phyloP scores from a whole-genome alignment of 2,329 filamentous ascomycete species.

The Ophiostoma tasmaniense region DNA sequence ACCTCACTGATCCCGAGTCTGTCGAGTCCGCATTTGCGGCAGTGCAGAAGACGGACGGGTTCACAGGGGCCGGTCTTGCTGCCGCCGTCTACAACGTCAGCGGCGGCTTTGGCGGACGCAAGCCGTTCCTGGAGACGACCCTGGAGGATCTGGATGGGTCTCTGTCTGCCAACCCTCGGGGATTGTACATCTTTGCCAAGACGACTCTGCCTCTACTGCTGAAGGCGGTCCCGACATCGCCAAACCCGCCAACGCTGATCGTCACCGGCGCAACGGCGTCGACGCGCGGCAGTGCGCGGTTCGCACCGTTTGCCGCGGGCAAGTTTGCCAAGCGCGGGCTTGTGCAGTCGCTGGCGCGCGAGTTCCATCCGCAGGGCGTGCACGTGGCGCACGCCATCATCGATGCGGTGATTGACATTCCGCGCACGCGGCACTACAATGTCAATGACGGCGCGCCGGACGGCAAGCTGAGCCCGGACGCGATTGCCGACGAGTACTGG shows the following conservation, averaged over 20 bases:
- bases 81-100: conserved; percentile 66
- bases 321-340: conserved; percentile 74
- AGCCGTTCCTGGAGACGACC: conserved; percentile 51
- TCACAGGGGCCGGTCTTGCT: conserved; percentile 46
- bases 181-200: conserved; percentile 71
- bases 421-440: conserved; percentile 49
- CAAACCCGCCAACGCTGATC: conserved; percentile 68
- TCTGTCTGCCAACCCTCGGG: conserved; percentile 45
- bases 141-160: conserved; percentile 41
- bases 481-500: conserved; percentile 84
- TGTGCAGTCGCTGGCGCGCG: conserved; percentile 65
- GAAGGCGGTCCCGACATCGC: conserved; percentile 44
- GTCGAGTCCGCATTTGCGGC: conserved; percentile 53
- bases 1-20: conserved; percentile 45
- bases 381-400: conserved; percentile 78
- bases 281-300: conserved; percentile 59
- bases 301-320: conserved; percentile 64
- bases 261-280: conserved; percentile 83
- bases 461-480: conserved; percentile 64
- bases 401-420: conserved; percentile 79
- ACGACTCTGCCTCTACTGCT: conserved; percentile 62
- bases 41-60: conserved; percentile 44
- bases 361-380: conserved; percentile 76
- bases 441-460: conserved; percentile 41
- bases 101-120: conserved; percentile 38